Conservation (phyloP, 768 basidiomycete species). For the Cyathus striatus region DNA sequence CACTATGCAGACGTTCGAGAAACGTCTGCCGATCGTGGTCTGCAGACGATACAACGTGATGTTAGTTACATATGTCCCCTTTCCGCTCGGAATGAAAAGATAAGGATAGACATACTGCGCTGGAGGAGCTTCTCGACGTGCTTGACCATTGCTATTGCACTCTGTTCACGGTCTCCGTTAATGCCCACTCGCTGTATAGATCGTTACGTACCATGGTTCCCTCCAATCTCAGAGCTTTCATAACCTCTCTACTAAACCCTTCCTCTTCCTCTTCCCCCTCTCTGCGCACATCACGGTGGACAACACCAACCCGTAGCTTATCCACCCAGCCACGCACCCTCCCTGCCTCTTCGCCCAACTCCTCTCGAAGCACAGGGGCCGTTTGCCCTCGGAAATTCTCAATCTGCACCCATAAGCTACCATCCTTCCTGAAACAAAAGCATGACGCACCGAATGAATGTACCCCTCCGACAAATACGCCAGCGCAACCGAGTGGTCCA, state of each 20-base stretch:
- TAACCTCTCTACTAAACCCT: conserved; percentile 1
- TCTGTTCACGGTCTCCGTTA: not conserved
- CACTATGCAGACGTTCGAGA: no score
- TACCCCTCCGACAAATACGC: conserved; percentile 20
- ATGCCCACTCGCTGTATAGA: not conserved
- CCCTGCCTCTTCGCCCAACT: conserved; percentile 12
- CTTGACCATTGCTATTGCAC: not conserved
- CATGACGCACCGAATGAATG: conserved; percentile 15
- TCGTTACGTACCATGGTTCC: not conserved
- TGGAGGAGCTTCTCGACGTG: not conserved
- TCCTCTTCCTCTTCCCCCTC: conserved; percentile 5
- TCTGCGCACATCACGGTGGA: conserved; percentile 7
- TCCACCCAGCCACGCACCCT: conserved; percentile 19
- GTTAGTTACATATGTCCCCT: no score
- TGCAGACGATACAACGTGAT: no score
- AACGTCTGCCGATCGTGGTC: no score
- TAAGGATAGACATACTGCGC: not conserved
- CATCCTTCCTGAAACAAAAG: not conserved
- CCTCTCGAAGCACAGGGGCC: conserved; percentile 10
- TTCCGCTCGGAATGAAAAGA: not conserved
- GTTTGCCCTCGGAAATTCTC: conserved; percentile 17
- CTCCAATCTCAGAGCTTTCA: conserved; percentile 1
- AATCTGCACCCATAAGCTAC: conserved; percentile 10
- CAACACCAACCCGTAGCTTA: conserved; percentile 9
- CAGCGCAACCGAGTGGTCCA: conserved; percentile 16